A percentile compares a stretch with the other conserved stretches of the same genome.
Conservation (phyloP, 1,284 basidiomycete genomes). For the Rhodotorula mucilaginosa region DNA sequence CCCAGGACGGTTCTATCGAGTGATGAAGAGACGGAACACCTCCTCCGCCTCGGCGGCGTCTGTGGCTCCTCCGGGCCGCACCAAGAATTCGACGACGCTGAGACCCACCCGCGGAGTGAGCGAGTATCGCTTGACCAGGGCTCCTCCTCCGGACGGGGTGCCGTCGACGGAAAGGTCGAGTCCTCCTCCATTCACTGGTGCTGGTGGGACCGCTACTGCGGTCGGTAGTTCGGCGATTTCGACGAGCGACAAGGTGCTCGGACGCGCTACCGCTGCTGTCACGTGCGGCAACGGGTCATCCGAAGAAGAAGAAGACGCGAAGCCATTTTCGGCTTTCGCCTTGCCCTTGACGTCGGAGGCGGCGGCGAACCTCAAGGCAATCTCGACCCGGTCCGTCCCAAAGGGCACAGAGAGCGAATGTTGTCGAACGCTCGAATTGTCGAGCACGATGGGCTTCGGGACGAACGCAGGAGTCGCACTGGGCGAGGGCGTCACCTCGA, state of each 20-base stretch:
- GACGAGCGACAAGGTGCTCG: neutral
- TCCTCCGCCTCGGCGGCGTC: slow-evolving; percentile 4
- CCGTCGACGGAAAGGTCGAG: neutral
- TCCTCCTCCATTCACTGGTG: neutral
- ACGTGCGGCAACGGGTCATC: neutral
- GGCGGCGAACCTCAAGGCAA: slow-evolving; percentile 2
- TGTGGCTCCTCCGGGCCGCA: neutral
- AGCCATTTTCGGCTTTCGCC: neutral
- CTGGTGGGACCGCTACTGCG: neutral
- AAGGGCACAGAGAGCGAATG: slow-evolving; percentile 19
- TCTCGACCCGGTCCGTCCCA: neutral
- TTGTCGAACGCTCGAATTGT: slow-evolving; percentile 17
- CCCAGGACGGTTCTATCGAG: neutral
- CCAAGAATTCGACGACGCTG: slow-evolving; percentile 20
- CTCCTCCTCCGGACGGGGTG: neutral
- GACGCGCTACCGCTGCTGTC: neutral
- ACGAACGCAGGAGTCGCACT: neutral
- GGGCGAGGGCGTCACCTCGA: slow-evolving; percentile 7
- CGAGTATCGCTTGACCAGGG: neutral
- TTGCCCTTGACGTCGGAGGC: slow-evolving; percentile 4
- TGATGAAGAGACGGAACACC: slow-evolving; percentile 21
- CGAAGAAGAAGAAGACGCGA: neutral
- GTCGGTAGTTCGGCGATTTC: neutral
- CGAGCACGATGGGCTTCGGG: slow-evolving; percentile 8
- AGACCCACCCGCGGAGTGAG: slow-evolving; percentile 9